Evolutionary conservation across 371 early-diverging fungal genomes (phyloP).

Genomic region (Mucor velutinosus): DNA sequence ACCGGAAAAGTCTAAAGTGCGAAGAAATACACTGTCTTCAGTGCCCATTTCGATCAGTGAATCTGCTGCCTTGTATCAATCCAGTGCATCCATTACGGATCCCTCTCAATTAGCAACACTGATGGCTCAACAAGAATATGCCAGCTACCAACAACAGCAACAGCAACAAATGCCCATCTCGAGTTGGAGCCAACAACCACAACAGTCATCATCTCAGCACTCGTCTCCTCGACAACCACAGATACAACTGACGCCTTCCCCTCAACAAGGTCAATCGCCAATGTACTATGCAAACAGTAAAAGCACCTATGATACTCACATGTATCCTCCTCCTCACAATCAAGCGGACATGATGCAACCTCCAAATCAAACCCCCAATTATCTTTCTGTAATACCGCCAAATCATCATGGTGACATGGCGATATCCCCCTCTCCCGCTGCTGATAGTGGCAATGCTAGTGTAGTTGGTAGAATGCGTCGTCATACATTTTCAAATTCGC

Average conservation of each 20-base stretch:
- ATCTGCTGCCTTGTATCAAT: conserved; percentile 13
- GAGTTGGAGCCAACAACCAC: conserved; percentile 5
- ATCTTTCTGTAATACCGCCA: neutral
- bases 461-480: neutral
- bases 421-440: too few species aligned
- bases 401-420: neutral
- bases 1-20: conserved; percentile 1
- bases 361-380: neutral
- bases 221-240: conserved; percentile 10
- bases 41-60: neutral
- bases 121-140: neutral
- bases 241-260: neutral
- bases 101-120: conserved; percentile 8
- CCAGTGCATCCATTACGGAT: conserved; percentile 8
- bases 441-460: neutral
- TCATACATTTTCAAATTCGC: conserved; percentile 8
- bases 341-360: neutral
- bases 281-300: conserved; percentile 2
- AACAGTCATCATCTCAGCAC: neutral
- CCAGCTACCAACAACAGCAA: neutral
- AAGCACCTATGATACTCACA: neutral
- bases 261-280: conserved; percentile 3
- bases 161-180: neutral
- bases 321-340: neutral
- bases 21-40: conserved; percentile 13